These are phyloP conservation scores for Coniophora puteana DNA, from an alignment of 1,284 basidiomycete species.

Conservation along the genomic window DNA sequence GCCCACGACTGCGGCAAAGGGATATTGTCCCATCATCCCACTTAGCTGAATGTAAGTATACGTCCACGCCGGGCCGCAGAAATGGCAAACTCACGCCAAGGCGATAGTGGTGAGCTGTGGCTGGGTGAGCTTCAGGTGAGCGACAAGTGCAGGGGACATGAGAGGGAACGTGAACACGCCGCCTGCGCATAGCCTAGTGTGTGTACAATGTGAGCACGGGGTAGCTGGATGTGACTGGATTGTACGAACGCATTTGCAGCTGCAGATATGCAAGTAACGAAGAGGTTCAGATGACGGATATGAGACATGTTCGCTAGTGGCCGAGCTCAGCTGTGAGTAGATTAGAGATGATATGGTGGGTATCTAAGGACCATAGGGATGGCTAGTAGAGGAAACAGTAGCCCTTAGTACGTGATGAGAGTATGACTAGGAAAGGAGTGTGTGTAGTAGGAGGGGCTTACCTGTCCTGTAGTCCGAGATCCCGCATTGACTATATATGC, in stretches of 20 bases:
- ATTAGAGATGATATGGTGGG: background rate
- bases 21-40: conserved; percentile 69
- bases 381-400: too few species aligned
- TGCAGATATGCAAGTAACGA: conserved; percentile 50
- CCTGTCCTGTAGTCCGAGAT: too few species aligned
- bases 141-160: conserved; percentile 57
- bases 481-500: too few species aligned
- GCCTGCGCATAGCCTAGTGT: conserved; percentile 67
- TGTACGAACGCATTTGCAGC: conserved; percentile 57
- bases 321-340: too few species aligned
- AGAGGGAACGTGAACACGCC: conserved; percentile 76
- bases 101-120: conserved; percentile 75
- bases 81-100: conserved; percentile 45
- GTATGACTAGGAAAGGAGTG: too few species aligned
- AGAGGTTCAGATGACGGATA: conserved; percentile 19
- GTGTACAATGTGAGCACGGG: conserved; percentile 3
- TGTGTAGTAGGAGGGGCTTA: too few species aligned
- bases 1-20: conserved; percentile 56
- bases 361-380: background rate
- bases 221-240: conserved; percentile 3
- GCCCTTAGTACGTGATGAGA: too few species aligned
- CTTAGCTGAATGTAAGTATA: conserved; percentile 29
- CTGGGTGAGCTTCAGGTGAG: conserved; percentile 60
- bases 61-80: background rate
- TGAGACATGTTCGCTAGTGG: conserved; percentile 6